Evolutionary conservation across 306 rosid species (phyloP).

Genomic region (Begonia loranthoides): DNA sequence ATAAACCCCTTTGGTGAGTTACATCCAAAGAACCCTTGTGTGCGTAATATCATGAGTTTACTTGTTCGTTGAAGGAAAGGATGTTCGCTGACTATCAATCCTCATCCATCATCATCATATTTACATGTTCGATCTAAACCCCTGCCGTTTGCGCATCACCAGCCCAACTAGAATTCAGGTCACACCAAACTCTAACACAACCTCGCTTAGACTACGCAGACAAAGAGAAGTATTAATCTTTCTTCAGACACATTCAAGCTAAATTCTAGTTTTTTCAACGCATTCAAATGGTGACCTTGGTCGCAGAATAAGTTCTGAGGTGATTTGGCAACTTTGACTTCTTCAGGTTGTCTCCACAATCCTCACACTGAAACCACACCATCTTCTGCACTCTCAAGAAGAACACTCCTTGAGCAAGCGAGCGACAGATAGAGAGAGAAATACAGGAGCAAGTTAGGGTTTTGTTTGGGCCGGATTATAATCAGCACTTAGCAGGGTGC

Average conservation of each 20-base stretch:
- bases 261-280: background rate
- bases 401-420: background rate
- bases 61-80: too few species aligned
- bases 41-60: too few species aligned
- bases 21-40: too few species aligned
- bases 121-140: too few species aligned
- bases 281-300: slow-evolving; percentile 28
- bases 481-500: too few species aligned
- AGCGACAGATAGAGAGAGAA: background rate
- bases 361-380: slow-evolving; percentile 99
- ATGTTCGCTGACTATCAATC: too few species aligned
- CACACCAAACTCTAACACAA: too few species aligned
- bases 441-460: background rate
- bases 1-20: too few species aligned
- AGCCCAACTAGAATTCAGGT: too few species aligned
- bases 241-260: background rate
- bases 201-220: background rate
- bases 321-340: slow-evolving; percentile 64
- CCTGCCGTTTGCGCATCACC: too few species aligned
- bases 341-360: slow-evolving; percentile 82
- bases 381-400: slow-evolving; percentile 15
- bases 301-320: slow-evolving; percentile 67
- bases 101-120: too few species aligned
- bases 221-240: too few species aligned
- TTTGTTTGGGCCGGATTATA: background rate